These are phyloP conservation scores for Sphagnum contortum DNA, from an alignment of 225 moss, liverwort and hornwort species.

Conservation along the genomic window DNA sequence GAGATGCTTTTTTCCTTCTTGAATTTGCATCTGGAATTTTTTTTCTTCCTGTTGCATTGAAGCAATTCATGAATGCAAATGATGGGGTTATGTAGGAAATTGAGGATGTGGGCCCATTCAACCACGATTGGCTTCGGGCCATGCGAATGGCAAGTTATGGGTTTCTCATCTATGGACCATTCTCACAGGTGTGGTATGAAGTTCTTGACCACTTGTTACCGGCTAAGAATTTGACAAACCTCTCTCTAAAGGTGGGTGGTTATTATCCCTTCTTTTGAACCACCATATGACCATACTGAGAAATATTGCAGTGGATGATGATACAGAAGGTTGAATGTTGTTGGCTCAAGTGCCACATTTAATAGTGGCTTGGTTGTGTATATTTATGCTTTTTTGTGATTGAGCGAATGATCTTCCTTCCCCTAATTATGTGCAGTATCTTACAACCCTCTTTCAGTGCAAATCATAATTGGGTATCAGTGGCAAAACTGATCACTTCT, in stretches of 20 bases:
- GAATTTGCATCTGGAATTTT: too few relatives aligned
- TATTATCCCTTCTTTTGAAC: not conserved
- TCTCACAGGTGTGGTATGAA: slow-evolving; percentile 87
- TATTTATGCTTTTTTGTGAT: not conserved
- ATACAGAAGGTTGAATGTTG: too few relatives aligned
- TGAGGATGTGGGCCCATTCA: slow-evolving; percentile 42
- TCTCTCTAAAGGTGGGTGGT: slow-evolving; percentile 59
- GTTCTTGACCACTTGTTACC: slow-evolving; percentile 62
- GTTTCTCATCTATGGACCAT: slow-evolving; percentile 76
- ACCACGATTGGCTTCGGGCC: slow-evolving; percentile 77
- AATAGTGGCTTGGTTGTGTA: not conserved
- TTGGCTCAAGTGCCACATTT: not conserved
- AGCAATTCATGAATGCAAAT: too few relatives aligned
- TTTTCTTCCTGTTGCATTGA: too few relatives aligned
- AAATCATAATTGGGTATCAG: too few relatives aligned
- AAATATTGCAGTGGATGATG: not conserved
- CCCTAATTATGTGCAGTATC: too few relatives aligned
- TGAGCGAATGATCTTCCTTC: not conserved
- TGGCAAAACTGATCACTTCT: too few relatives aligned
- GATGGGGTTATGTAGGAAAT: slow-evolving; percentile 33
- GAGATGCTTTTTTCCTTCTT: too few relatives aligned
- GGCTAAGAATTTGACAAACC: slow-evolving; percentile 45
- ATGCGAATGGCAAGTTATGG: slow-evolving; percentile 88
- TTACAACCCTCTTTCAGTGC: not conserved
- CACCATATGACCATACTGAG: not conserved